Evolutionary conservation across 2,329 filamentous ascomycete species (phyloP), one percentile per base, ranked within the genome.

Genomic region (Leptodontidium sp.): DNA sequence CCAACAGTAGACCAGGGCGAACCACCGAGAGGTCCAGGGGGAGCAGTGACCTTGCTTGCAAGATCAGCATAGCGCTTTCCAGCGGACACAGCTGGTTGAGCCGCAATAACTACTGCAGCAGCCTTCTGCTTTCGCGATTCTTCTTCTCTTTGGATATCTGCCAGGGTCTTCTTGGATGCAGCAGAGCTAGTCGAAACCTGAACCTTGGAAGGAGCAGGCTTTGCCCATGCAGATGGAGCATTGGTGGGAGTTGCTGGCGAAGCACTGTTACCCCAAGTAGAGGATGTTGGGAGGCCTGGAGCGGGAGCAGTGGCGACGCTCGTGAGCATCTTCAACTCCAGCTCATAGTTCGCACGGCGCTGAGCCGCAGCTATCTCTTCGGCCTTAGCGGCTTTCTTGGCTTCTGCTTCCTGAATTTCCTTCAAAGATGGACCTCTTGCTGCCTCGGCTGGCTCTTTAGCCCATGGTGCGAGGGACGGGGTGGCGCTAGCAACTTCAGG

Each of bases 111-210:
- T 21, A 83, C 79, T 26, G 85, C 81, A 12, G 84, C 82, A 29
- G 83, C 80, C 74, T 88, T 87, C 76, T 91, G 90, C 85, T 99
- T 99, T 72, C 93, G 90, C 21, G 87, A 86, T 78, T 98, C 96
- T 78, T 99, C 96, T 81, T 99, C 96, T 71, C 94, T 94, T 79
- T 98, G 96, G 68, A 99, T 98, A 74, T 98, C 95, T 29, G 94
- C 93, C 55, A 98, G 85, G 0, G 94, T 97, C 87, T 98, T 98
- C 84, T 97, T 96, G 82, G 77, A 79, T 38, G 80, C 79, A 49
- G 80, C 78, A 52, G 74, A 63, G n/a, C 68, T 74, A 58, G 70
- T 72, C 12, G 80, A 73, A 35, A 78, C 73, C 61, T 77, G 79
- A 47, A 78, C 74, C 75, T 84, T 86, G 64, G 73, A 55, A 53